These are phyloP conservation scores for Penicillium sp. DNA, from an alignment of 2,329 filamentous ascomycete species.

Conservation along the genomic window DNA sequence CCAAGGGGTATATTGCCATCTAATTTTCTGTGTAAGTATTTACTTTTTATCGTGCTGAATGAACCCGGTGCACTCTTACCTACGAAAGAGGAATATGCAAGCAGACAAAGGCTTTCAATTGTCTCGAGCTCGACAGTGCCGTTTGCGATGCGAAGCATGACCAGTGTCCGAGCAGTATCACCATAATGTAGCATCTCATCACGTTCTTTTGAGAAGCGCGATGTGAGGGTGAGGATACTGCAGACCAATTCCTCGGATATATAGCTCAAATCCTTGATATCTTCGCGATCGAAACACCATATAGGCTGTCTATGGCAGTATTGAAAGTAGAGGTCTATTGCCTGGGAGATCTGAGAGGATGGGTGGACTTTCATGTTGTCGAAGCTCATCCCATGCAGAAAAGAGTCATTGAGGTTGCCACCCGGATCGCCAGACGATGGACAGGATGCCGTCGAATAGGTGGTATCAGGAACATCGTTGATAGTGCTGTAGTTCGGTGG, in stretches of 20 bases:
- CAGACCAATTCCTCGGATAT: conserved; percentile 33
- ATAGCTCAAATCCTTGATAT: conserved; percentile 26
- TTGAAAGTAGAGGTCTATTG: conserved; percentile 33
- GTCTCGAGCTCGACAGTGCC: conserved; percentile 48
- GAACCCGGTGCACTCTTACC: conserved; percentile 29
- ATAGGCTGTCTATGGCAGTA: conserved; percentile 37
- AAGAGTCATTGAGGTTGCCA: conserved; percentile 16
- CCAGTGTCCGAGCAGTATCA: conserved; percentile 33
- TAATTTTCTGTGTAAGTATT: conserved; percentile 16
- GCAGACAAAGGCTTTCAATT: conserved; percentile 49
- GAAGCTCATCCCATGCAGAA: conserved; percentile 20
- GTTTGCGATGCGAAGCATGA: conserved; percentile 50
- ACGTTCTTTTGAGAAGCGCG: conserved; percentile 28
- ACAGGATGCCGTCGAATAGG: conserved; percentile 15
- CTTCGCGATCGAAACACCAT: conserved; percentile 35
- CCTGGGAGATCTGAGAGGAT: conserved; percentile 21
- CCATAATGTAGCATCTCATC: conserved; percentile 34
- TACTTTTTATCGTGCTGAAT: background rate
- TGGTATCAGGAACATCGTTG: conserved; percentile 13
- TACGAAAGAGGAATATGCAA: conserved; percentile 49
- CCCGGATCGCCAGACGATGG: conserved; percentile 18
- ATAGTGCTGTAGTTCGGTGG: conserved; percentile 10
- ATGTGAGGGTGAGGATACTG: conserved; percentile 32
- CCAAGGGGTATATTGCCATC: conserved; percentile 49
- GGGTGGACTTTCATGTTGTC: conserved; percentile 24